Conservation (phyloP, 202 grass and related monocot species). For the Carex sylvatica region DNA sequence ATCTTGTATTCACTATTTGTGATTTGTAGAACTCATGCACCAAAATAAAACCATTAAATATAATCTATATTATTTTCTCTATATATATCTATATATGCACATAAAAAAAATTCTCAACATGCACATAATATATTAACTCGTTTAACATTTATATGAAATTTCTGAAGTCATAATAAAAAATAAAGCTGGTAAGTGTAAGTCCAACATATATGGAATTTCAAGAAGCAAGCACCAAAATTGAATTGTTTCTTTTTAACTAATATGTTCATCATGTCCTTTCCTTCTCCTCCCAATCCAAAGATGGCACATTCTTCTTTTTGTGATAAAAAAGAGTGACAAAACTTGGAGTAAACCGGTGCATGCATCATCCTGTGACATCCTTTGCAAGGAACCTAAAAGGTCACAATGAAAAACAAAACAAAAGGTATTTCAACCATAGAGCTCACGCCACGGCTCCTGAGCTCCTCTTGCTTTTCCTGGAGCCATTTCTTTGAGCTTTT, state of each 20-base stretch:
- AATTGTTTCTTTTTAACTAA: neutral
- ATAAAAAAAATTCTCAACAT: too few species aligned
- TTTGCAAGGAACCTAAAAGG: neutral
- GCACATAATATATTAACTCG: neutral
- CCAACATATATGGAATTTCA: too few species aligned
- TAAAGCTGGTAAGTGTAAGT: too few species aligned
- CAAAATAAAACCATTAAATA: too few species aligned
- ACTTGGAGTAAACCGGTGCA: neutral
- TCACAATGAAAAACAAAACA: neutral
- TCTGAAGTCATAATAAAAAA: too few species aligned
- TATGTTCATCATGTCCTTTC: neutral
- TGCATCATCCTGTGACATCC: neutral
- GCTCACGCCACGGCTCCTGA: conserved; percentile 11
- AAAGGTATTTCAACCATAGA: conserved; percentile 13
- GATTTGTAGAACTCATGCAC: too few species aligned
- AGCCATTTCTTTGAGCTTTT: neutral
- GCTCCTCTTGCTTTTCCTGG: neutral
- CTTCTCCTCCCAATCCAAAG: neutral
- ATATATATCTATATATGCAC: too few species aligned
- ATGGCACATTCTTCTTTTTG: neutral
- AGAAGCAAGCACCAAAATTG: too few species aligned
- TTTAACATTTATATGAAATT: too few species aligned
- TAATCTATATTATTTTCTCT: too few species aligned
- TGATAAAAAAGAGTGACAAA: neutral
- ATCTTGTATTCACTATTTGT: too few species aligned